phyloP scores from a whole-genome alignment of 148 eudicot genomes.

The Cornus kousa region DNA sequence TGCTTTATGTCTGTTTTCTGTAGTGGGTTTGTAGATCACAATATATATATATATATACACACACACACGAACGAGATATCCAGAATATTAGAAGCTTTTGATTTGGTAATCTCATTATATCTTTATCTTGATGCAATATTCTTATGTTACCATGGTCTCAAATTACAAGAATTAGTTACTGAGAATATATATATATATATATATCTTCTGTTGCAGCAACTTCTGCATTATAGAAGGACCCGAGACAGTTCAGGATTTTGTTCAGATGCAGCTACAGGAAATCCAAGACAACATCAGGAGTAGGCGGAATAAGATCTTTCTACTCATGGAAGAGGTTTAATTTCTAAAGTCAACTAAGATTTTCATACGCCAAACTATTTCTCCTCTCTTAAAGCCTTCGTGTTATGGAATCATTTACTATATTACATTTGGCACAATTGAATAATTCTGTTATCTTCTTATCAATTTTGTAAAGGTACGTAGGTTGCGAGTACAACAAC shows the following conservation, averaged over 20 bases:
- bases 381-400: background rate
- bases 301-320: conserved; percentile 91
- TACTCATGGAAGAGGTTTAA: conserved; percentile 95
- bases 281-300: conserved; percentile 83
- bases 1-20: too few species aligned
- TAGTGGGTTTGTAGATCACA: too few species aligned
- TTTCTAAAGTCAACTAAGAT: background rate
- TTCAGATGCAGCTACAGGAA: conserved; percentile 73
- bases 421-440: background rate
- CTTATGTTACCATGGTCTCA: background rate
- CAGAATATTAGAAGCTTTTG: too few species aligned
- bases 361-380: background rate
- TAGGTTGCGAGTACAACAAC: conserved; percentile 84
- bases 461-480: conserved; percentile 49
- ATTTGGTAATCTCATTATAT: too few species aligned
- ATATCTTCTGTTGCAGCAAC: conserved; percentile 32
- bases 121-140: background rate
- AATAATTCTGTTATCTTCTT: background rate
- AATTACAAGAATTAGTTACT: background rate
- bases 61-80: too few species aligned
- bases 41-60: too few species aligned
- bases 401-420: background rate
- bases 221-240: conserved; percentile 99
- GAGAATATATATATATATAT: background rate
- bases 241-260: conserved; percentile 87